Evolutionary conservation across 2,329 filamentous ascomycete genomes (phyloP).

Genomic region (Metarhizium album): DNA sequence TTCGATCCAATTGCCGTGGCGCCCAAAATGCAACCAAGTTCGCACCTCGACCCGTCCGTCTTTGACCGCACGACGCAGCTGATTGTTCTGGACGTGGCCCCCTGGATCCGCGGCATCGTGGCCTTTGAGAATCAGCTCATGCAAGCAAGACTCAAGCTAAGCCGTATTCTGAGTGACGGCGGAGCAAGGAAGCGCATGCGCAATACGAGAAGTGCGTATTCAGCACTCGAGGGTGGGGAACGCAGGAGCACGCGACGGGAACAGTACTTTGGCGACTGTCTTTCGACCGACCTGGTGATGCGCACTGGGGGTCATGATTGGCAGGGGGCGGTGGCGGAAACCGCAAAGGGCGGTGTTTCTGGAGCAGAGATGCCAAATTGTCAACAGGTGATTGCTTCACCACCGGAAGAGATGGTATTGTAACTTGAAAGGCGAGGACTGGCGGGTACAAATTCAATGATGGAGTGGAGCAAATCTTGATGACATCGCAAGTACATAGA

Average conservation of each 20-base stretch:
- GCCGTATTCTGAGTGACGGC: slow-evolving; percentile 50
- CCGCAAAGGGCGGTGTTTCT: slow-evolving; percentile 9
- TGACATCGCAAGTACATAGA: background rate
- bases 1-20: slow-evolving; percentile 50
- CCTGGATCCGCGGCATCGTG: slow-evolving; percentile 81
- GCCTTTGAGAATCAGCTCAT: slow-evolving; percentile 63
- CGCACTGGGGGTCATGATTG: slow-evolving; percentile 45
- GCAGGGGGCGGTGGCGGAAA: slow-evolving; percentile 17
- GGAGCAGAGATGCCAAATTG: slow-evolving; percentile 6
- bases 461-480: background rate
- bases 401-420: background rate
- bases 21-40: slow-evolving; percentile 27
- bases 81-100: slow-evolving; percentile 69
- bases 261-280: slow-evolving; percentile 54
- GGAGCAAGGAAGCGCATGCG: slow-evolving; percentile 43
- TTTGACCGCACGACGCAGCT: slow-evolving; percentile 62
- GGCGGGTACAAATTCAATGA: background rate
- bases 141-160: slow-evolving; percentile 51
- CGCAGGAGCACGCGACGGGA: slow-evolving; percentile 58
- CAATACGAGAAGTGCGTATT: slow-evolving; percentile 63
- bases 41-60: slow-evolving; percentile 53
- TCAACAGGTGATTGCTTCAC: slow-evolving; percentile 1
- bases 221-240: slow-evolving; percentile 65
- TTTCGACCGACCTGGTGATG: slow-evolving; percentile 53
- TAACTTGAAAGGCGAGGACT: background rate